Evolutionary conservation across 2,329 filamentous ascomycete genomes (phyloP).

Genomic region (Whalleya microplaca): DNA sequence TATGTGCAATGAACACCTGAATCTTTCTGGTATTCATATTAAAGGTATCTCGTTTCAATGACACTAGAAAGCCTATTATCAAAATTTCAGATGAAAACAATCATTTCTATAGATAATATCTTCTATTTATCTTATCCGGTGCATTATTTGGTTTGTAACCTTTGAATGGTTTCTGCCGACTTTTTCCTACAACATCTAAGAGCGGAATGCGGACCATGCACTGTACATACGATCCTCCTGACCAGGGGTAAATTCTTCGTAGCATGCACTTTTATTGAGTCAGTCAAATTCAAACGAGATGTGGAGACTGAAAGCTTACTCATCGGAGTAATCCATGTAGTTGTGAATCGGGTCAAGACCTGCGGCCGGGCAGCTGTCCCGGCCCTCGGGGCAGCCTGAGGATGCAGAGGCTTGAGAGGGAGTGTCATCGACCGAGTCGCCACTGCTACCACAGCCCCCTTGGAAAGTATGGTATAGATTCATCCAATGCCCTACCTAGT

Average conservation of each 20-base stretch:
- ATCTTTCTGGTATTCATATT: too few relatives aligned
- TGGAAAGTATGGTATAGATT: constrained; percentile 48
- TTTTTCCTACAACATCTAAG: constrained; percentile 19
- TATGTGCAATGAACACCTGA: too few relatives aligned
- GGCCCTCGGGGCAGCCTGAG: constrained; percentile 42
- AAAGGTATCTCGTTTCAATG: too few relatives aligned
- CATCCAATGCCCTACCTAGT: constrained; percentile 44
- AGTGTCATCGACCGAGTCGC: constrained; percentile 45
- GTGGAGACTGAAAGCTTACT: constrained; percentile 37
- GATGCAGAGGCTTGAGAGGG: constrained; percentile 42
- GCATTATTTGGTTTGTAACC: too few relatives aligned
- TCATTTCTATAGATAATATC: too few relatives aligned
- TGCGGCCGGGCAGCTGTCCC: constrained; percentile 38
- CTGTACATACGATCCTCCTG: constrained; percentile 47
- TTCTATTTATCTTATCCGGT: too few relatives aligned
- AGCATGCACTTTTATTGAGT: constrained; percentile 43
- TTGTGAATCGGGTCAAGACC: constrained; percentile 41
- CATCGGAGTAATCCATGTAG: constrained; percentile 45
- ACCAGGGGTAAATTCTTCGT: constrained; percentile 48
- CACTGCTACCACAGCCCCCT: constrained; percentile 45
- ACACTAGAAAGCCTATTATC: too few relatives aligned
- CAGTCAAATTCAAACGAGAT: constrained; percentile 24
- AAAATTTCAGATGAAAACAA: too few relatives aligned
- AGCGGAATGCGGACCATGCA: constrained; percentile 44
- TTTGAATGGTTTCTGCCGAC: too few relatives aligned